phyloP scores from a whole-genome alignment of 179 eudicot genomes.

The Spergularia azorica region DNA sequence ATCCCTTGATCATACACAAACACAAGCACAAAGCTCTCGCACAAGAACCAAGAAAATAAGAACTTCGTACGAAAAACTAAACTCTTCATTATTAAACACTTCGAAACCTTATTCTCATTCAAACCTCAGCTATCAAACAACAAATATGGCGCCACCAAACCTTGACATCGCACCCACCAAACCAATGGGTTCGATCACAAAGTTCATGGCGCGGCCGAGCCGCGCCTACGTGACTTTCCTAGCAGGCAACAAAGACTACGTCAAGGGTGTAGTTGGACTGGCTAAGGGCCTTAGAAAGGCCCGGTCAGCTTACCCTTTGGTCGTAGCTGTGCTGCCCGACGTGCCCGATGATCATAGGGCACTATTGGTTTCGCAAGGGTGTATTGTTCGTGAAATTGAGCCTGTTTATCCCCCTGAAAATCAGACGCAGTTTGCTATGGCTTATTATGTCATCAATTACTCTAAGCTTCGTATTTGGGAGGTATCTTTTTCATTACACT shows the following conservation, averaged over 20 bases:
- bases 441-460: conserved; percentile 62
- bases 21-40: not conserved
- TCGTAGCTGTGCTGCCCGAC: conserved; percentile 60
- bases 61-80: not conserved
- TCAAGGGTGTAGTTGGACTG: conserved; percentile 56
- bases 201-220: conserved; percentile 29
- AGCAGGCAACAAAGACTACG: conserved; percentile 56
- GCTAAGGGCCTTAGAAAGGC: conserved; percentile 60
- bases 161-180: conserved; percentile 12
- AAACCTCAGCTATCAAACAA: not conserved
- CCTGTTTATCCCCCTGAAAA: conserved; percentile 63
- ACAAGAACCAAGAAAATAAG: not conserved
- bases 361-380: conserved; percentile 51
- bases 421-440: conserved; percentile 60
- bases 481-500: conserved; percentile 23
- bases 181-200: conserved; percentile 15
- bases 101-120: not conserved
- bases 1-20: too few species aligned
- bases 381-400: conserved; percentile 55
- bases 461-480: conserved; percentile 72
- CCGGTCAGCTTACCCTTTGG: conserved; percentile 46
- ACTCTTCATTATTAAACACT: not conserved
- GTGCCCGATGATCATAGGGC: conserved; percentile 63
- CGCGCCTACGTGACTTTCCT: conserved; percentile 57
- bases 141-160: conserved; percentile 34